Base-by-base conservation (phyloP, 2,329 filamentous ascomycete species). In the Cladosporium colombiae region DNA sequence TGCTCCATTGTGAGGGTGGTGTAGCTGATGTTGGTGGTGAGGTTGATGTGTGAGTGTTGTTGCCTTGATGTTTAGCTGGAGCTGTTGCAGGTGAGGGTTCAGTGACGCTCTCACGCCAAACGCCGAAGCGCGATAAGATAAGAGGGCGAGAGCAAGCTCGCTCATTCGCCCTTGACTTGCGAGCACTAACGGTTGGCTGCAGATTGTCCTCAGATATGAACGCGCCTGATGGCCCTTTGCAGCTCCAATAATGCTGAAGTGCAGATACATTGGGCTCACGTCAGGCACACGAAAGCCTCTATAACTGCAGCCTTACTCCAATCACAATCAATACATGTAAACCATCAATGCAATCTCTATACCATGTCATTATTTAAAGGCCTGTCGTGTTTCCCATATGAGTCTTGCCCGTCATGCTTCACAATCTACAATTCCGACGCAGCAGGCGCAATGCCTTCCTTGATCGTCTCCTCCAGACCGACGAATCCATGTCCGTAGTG, bases 1-100 rank as follows among this genome's bases (percentile, higher is more conserved):
- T 93, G 90, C 81, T 92, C 90, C 91, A 93, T 63, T 27, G 46
- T 50, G 29, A 62, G 59, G 14, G 27, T 37, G 10, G 5, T 52
- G 46, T 53, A 16, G 59, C 13, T 27, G n/a, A 3, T 52, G 8
- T 23, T 29, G 27, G 40, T 61, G 55, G n/a, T 52, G n/a, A 40
- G 33, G 40, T 59, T 44, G 37, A 10, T 53, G 5, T 10, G 23
- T 59, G 23, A 14, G 57, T 44, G 7, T 14, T 33, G 25, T 25
- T 35, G 33, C 18, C 21, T 37, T 33, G 31, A 58, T 58, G 55
- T n/a, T 29, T 29, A 29, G 49, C 14, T 52, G 49, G 23, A 27
- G 27, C 23, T 52, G 49, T 52, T 18, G 23, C 25, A 46, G 49
- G 25, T 52, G 49, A 52, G 49, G 29, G 52, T 33, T 55, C 52